phyloP scores from a whole-genome alignment of 2,329 filamentous ascomycete species.

The Claviceps cyperi region DNA sequence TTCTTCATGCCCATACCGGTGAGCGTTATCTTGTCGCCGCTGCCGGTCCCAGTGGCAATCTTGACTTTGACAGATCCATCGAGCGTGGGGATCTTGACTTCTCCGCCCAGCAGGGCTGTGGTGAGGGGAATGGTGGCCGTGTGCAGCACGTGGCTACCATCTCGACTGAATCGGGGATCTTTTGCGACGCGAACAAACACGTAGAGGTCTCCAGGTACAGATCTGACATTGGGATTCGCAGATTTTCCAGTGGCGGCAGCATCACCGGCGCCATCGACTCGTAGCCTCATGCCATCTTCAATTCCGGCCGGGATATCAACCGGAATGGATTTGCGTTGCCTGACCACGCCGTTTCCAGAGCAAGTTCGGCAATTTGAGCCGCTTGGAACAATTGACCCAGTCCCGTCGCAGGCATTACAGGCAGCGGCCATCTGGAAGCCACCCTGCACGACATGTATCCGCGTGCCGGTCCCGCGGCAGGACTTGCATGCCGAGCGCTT shows the following conservation, averaged over 20 bases:
- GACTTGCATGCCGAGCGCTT: constrained; percentile 58
- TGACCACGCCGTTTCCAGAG: constrained; percentile 66
- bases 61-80: constrained; percentile 84
- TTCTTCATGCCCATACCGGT: constrained; percentile 90
- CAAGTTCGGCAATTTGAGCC: constrained; percentile 73
- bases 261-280: constrained; percentile 76
- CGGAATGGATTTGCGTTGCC: constrained; percentile 69
- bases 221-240: constrained; percentile 45
- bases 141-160: constrained; percentile 81
- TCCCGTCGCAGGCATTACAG: constrained; percentile 68
- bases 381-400: constrained; percentile 59
- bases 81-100: constrained; percentile 77
- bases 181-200: constrained; percentile 81
- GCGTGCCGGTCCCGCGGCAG: constrained; percentile 75
- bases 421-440: constrained; percentile 95
- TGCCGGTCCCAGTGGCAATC: constrained; percentile 79
- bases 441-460: constrained; percentile 78
- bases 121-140: constrained; percentile 85
- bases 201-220: constrained; percentile 76
- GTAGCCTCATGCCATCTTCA: constrained; percentile 88
- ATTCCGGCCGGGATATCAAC: constrained; percentile 92
- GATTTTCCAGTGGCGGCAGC: constrained; percentile 62
- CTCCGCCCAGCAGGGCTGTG: constrained; percentile 81
- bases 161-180: constrained; percentile 77
- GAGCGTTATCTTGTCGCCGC: constrained; percentile 81